These are phyloP conservation scores for Begonia masoniana DNA, from an alignment of 306 rosid genomes.

Conservation along the genomic window DNA sequence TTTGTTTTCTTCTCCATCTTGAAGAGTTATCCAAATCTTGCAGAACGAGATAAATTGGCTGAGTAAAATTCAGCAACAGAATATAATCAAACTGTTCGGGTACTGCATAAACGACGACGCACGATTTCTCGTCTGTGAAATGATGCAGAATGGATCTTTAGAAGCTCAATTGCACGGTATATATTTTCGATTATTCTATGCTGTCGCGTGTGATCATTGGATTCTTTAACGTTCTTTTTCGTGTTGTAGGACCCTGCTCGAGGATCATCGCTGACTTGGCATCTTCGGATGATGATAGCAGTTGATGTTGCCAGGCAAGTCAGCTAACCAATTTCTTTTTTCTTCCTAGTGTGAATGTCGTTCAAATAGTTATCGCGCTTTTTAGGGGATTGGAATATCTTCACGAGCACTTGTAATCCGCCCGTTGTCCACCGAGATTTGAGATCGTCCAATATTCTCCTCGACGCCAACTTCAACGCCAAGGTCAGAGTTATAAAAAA, in stretches of 20 bases:
- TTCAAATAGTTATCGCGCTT: conserved; percentile 7
- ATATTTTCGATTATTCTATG: not conserved
- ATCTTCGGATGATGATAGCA: conserved; percentile 69
- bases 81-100: conserved; percentile 68
- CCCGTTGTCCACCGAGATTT: conserved; percentile 70
- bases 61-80: conserved; percentile 72
- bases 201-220: not conserved
- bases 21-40: conserved; percentile 10
- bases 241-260: conserved; percentile 42
- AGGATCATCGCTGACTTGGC: conserved; percentile 70
- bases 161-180: conserved; percentile 69
- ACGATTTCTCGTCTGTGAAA: conserved; percentile 76
- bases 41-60: conserved; percentile 86
- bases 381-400: conserved; percentile 80
- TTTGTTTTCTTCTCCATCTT: conserved; percentile 10
- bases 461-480: conserved; percentile 67
- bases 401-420: conserved; percentile 73
- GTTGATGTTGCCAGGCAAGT: conserved; percentile 70
- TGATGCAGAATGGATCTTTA: conserved; percentile 64
- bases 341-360: conserved; percentile 2
- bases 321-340: not conserved
- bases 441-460: conserved; percentile 66
- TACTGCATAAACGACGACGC: conserved; percentile 57
- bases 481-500: conserved; percentile 39
- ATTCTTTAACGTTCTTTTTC: conserved; percentile 1